These are phyloP conservation scores for Sechiopsis laciniata DNA, from an alignment of 306 rosid genomes.

Conservation along the genomic window DNA sequence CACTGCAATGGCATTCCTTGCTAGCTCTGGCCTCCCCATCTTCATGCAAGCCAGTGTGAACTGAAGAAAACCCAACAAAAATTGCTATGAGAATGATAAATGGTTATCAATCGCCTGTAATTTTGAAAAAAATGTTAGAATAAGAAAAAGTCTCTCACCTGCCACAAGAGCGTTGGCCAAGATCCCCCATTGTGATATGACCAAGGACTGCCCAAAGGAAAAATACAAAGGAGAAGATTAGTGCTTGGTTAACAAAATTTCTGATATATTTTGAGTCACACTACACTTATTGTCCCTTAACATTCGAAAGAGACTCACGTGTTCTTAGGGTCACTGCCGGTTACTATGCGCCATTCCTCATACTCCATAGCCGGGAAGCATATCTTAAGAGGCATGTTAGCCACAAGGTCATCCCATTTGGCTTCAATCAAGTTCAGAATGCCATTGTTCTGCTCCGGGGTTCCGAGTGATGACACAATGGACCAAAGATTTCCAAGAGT, in stretches of 20 bases:
- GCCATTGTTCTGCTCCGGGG: slow-evolving; percentile 54
- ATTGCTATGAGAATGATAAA: background rate
- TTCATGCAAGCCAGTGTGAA: slow-evolving; percentile 86
- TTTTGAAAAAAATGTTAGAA: background rate
- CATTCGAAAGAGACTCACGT: slow-evolving; percentile 46
- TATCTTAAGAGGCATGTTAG: slow-evolving; percentile 83
- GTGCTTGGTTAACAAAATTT: slow-evolving; percentile 4
- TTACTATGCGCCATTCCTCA: slow-evolving; percentile 86
- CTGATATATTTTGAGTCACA: background rate
- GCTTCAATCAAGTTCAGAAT: slow-evolving; percentile 70
- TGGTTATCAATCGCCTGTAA: background rate
- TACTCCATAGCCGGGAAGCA: slow-evolving; percentile 78
- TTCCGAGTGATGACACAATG: slow-evolving; percentile 74
- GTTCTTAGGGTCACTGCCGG: slow-evolving; percentile 93
- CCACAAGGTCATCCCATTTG: slow-evolving; percentile 87
- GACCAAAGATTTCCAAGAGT: slow-evolving; percentile 91
- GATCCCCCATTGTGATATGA: slow-evolving; percentile 94
- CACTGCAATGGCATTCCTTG: slow-evolving; percentile 54
- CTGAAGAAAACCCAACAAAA: slow-evolving; percentile 26
- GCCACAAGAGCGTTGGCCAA: slow-evolving; percentile 94
- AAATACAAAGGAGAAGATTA: slow-evolving; percentile 9
- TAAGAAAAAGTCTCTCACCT: slow-evolving; percentile 35
- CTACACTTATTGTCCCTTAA: background rate
- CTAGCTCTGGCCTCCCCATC: slow-evolving; percentile 69
- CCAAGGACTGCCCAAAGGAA: slow-evolving; percentile 65